These are phyloP conservation scores for Xylariaceae sp. DNA, from an alignment of 2,329 filamentous ascomycete genomes.

Conservation along the genomic window DNA sequence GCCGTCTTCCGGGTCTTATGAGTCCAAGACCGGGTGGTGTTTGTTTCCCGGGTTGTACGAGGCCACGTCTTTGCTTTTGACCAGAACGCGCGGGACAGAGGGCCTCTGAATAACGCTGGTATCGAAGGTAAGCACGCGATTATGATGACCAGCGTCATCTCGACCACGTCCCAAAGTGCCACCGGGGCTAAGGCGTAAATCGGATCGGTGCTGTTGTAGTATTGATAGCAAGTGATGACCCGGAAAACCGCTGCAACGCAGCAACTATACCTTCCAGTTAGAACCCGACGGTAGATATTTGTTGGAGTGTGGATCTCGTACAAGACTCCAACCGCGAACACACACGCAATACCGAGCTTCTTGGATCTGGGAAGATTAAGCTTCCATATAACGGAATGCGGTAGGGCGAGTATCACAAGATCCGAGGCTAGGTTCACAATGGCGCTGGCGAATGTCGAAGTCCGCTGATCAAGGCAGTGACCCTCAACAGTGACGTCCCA, in stretches of 20 bases:
- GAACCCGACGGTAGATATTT: too few species aligned
- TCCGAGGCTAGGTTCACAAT: conserved; percentile 20
- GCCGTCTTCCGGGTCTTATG: not conserved
- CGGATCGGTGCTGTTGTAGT: not conserved
- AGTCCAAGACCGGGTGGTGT: not conserved
- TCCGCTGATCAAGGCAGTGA: conserved; percentile 13
- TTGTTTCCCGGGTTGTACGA: not conserved
- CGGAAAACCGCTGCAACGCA: not conserved
- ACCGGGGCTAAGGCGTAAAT: not conserved
- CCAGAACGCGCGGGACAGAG: not conserved
- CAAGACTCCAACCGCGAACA: not conserved
- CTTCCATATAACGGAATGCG: conserved; percentile 24
- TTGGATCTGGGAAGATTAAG: not conserved
- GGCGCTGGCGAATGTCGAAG: conserved; percentile 14
- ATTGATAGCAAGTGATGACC: not conserved
- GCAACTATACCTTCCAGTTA: too few species aligned
- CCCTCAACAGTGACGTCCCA: conserved; percentile 19
- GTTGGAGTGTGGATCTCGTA: too few species aligned
- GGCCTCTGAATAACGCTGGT: not conserved
- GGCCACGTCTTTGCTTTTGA: not conserved
- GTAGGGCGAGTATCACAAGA: conserved; percentile 22
- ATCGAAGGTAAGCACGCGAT: not conserved
- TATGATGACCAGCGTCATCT: not conserved
- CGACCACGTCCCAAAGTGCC: not conserved
- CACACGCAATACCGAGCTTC: not conserved